phyloP scores from a whole-genome alignment of 768 basidiomycete genomes.

The Boletus rubropictus region DNA sequence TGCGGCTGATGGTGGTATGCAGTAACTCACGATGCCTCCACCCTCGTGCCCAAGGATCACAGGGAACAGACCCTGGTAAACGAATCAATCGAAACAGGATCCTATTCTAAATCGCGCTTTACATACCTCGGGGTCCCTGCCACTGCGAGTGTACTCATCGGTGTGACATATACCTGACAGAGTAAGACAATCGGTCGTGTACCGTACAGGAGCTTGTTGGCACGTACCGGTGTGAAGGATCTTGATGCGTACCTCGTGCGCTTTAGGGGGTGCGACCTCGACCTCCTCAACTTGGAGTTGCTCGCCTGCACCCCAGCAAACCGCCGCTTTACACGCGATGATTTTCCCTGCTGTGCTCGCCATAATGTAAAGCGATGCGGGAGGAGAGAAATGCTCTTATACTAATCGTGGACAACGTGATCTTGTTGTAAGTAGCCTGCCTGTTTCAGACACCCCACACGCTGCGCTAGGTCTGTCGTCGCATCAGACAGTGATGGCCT shows the following conservation, averaged over 20 bases:
- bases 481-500: constrained; percentile 42
- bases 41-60: constrained; percentile 95
- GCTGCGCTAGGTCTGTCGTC: too few species aligned
- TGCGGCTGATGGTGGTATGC: background rate
- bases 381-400: constrained; percentile 11
- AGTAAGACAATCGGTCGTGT: background rate
- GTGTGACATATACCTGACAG: constrained; percentile 87
- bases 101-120: constrained; percentile 2
- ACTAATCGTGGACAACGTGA: background rate
- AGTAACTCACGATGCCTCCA: constrained; percentile 67
- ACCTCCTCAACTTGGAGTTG: constrained; percentile 85
- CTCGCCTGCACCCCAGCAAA: constrained; percentile 93
- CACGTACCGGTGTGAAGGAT: constrained; percentile 82
- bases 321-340: constrained; percentile 86
- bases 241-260: constrained; percentile 88
- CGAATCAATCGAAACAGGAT: constrained; percentile 1
- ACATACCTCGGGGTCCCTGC: constrained; percentile 87
- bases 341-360: constrained; percentile 67
- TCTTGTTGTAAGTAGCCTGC: too few species aligned
- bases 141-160: constrained; percentile 95
- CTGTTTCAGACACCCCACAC: too few species aligned
- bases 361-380: constrained; percentile 42
- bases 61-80: constrained; percentile 73
- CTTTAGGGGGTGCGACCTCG: constrained; percentile 86
- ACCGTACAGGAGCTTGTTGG: background rate